Evolutionary conservation across 495 filamentous ascomycete genomes (phyloP).

Genomic region (Daldinia loculata): DNA sequence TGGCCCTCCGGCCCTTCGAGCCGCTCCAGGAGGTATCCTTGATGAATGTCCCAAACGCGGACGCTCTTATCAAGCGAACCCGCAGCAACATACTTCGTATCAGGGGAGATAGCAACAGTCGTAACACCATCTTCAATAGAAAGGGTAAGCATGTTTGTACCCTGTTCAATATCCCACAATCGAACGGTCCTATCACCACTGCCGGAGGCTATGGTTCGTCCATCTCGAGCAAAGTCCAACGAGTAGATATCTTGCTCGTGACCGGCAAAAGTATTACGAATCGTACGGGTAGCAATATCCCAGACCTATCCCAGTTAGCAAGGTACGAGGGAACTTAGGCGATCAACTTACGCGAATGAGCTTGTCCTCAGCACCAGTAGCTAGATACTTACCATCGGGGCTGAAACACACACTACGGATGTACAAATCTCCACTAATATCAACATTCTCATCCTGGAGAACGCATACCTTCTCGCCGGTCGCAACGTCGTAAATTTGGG

Average conservation of each 20-base stretch:
- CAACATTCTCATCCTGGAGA: conserved; percentile 83
- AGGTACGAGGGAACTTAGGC: conserved; percentile 1
- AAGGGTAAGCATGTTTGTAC: conserved; percentile 75
- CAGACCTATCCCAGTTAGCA: conserved; percentile 70
- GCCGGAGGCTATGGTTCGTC: conserved; percentile 86
- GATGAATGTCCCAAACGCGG: conserved; percentile 84
- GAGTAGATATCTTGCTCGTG: conserved; percentile 96
- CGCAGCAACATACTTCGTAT: conserved; percentile 84
- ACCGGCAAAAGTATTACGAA: conserved; percentile 82
- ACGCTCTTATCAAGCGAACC: conserved; percentile 92
- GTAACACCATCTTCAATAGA: conserved; percentile 91
- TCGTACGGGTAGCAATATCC: conserved; percentile 79
- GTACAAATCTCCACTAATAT: conserved; percentile 85
- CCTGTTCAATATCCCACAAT: conserved; percentile 85
- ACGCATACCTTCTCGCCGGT: conserved; percentile 80
- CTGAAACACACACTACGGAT: conserved; percentile 94
- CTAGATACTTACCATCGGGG: conserved; percentile 87
- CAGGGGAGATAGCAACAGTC: conserved; percentile 90
- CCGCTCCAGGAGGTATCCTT: conserved; percentile 82
- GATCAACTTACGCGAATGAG: conserved; percentile 76
- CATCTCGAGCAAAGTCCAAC: conserved; percentile 88
- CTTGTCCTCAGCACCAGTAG: conserved; percentile 91
- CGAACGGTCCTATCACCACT: conserved; percentile 88
- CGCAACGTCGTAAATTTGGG: conserved; percentile 87
- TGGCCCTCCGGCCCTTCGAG: conserved; percentile 87